Evolutionary conservation across 2,329 filamentous ascomycete genomes (phyloP), one percentile per base, ranked within the genome.

Genomic region (Teratosphaeria epicoccoides): DNA sequence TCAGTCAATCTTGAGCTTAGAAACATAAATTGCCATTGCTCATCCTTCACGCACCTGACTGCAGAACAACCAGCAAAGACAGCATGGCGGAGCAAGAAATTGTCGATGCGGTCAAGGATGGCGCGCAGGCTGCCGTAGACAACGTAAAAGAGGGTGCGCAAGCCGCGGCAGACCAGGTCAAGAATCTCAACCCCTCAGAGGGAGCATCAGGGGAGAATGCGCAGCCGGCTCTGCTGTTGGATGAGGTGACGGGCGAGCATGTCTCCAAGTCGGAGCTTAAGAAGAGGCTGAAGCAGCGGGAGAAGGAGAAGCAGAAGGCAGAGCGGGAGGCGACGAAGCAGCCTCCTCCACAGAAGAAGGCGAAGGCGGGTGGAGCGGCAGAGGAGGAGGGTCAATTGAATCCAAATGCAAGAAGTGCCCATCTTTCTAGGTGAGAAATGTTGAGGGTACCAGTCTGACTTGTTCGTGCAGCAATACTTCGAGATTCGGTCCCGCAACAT

Each of bases 191-290:
- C 3, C 66, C 63, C 5, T 62, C 61, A 48, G 70, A 71, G 40
- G 57, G 53, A 49, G 51, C 44, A 40, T 47, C 51, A 25, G 50
- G 46, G 33, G 46, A 47, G 24, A 28, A 22, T 12, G 33, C 37
- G 46, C 55, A 51, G 52, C 57, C 59, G 66, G 65, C 68, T 88
- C 91, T 73, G 78, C 95, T 61, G 80, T 80, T 93, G 48, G 93
- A 98, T 70, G 88, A 94, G 66, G 88, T 90, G 58, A 97, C 93
- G 12, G 93, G 93, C 64, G 93, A 98, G 75, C 83, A 71, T 65
- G 77, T 84, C 50, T 73, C 71, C 66, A 76, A 76, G 71, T 71
- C 66, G 52, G 74, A 77, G 59, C 60, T 97, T 70, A 98, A 98
- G 88, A 91, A 88, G 76, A 84, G 91, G 65, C 82, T 90, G 76